A percentile compares a stretch with the other conserved stretches of the same genome.
Conservation (phyloP, 208 protist genomes). For the Leishmania amazonensis region DNA sequence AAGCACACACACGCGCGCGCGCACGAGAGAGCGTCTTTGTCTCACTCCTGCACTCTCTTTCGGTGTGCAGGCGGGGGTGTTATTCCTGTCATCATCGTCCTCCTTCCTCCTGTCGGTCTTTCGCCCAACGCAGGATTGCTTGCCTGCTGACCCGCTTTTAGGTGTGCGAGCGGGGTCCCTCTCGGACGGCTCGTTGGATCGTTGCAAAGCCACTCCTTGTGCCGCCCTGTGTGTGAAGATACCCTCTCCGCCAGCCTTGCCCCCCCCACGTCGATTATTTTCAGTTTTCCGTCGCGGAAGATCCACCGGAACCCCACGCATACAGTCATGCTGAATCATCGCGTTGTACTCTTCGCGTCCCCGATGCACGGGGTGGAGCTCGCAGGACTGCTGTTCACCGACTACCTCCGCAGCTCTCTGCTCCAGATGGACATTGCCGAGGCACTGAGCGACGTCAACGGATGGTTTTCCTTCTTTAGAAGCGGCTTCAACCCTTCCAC, state of each 20-base stretch:
- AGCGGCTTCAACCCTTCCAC: constrained; percentile 27
- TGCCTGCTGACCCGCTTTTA: background rate
- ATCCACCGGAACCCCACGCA: background rate
- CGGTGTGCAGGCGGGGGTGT: background rate
- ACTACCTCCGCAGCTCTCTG: constrained; percentile 53
- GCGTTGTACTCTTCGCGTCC: constrained; percentile 28
- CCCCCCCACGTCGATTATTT: background rate
- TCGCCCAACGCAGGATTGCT: constrained; percentile 4
- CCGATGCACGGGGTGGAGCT: constrained; percentile 41
- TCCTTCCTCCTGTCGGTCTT: background rate
- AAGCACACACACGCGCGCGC: too few species aligned
- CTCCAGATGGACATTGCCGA: constrained; percentile 56
- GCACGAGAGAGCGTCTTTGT: too few species aligned
- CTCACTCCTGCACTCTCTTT: too few species aligned
- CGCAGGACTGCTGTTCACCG: constrained; percentile 44
- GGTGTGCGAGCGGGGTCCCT: background rate
- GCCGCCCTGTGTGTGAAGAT: background rate
- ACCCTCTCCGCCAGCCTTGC: background rate
- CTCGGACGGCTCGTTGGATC: background rate
- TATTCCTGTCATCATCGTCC: background rate
- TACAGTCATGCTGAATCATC: constrained; percentile 9
- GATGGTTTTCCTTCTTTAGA: constrained; percentile 25
- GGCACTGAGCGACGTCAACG: constrained; percentile 36
- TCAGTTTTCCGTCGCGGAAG: background rate
- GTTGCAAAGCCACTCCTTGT: background rate